These are phyloP conservation scores for Plantago ovata DNA, from an alignment of 257 asterid species.

Conservation along the genomic window DNA sequence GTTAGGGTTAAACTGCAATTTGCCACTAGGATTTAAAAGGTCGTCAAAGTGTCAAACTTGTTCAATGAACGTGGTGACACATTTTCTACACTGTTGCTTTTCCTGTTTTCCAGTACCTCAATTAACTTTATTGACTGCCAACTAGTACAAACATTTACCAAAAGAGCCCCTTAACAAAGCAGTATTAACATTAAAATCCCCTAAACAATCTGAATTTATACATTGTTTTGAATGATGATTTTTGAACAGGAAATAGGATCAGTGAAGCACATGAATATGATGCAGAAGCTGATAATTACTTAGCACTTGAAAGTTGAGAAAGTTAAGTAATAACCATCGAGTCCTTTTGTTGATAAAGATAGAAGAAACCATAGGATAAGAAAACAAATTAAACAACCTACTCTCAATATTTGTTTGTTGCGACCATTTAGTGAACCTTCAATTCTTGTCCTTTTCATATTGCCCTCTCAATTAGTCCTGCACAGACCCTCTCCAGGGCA, in stretches of 20 bases:
- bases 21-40: not conserved
- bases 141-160: not conserved
- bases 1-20: not conserved
- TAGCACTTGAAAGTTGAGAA: not conserved
- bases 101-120: not conserved
- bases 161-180: not conserved
- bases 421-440: conserved; percentile 15
- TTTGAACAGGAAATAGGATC: not conserved
- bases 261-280: not conserved
- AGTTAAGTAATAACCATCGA: conserved; percentile 19
- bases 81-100: not conserved
- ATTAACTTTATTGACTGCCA: conserved; percentile 6
- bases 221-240: not conserved
- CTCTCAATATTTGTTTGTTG: conserved; percentile 12
- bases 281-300: conserved; percentile 14
- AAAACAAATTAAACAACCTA: conserved; percentile 10
- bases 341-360: conserved; percentile 1
- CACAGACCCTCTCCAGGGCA: too few relatives aligned
- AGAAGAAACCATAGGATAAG: not conserved
- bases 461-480: not conserved
- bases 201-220: not conserved
- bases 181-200: not conserved
- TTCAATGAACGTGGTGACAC: not conserved
- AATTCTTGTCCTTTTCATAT: conserved; percentile 21
- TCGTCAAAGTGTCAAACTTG: not conserved